A percentile compares a stretch with the other conserved stretches of the same genome.
phyloP scores from a whole-genome alignment of 1,284 basidiomycete species.

The Melampsora medusae region DNA sequence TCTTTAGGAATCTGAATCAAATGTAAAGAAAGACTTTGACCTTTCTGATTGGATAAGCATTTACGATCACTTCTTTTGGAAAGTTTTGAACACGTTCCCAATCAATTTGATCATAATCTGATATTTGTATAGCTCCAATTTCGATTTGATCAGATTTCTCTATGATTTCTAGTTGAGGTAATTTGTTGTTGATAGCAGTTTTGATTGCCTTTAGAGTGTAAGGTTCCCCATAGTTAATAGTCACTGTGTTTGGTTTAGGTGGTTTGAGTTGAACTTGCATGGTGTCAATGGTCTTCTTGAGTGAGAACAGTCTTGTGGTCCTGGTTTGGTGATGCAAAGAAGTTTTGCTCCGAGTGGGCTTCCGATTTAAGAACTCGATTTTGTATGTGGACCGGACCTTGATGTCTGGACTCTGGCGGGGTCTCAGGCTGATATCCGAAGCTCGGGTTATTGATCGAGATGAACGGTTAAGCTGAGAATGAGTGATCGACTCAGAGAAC shows the following conservation, averaged over 20 bases:
- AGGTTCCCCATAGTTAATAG: not conserved
- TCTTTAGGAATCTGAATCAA: not conserved
- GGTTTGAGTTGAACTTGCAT: not conserved
- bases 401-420: too few species aligned
- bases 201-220: constrained; percentile 1
- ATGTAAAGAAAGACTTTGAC: not conserved
- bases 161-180: not conserved
- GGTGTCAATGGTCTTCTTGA: not conserved
- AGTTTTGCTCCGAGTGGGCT: too few species aligned
- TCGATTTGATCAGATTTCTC: not conserved
- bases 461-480: too few species aligned
- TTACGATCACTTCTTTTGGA: constrained; percentile 14
- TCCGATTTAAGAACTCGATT: too few species aligned
- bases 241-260: not conserved
- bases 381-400: too few species aligned
- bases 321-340: too few species aligned
- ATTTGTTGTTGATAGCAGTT: not conserved
- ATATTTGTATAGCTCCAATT: constrained; percentile 12
- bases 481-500: too few species aligned
- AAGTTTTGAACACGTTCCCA: constrained; percentile 9
- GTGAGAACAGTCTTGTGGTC: too few species aligned
- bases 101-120: constrained; percentile 27
- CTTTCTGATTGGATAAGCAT: constrained; percentile 38
- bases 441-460: too few species aligned
- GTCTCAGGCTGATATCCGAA: too few species aligned